phyloP scores from a whole-genome alignment of 768 basidiomycete species.

The Leccinum barrowsii region DNA sequence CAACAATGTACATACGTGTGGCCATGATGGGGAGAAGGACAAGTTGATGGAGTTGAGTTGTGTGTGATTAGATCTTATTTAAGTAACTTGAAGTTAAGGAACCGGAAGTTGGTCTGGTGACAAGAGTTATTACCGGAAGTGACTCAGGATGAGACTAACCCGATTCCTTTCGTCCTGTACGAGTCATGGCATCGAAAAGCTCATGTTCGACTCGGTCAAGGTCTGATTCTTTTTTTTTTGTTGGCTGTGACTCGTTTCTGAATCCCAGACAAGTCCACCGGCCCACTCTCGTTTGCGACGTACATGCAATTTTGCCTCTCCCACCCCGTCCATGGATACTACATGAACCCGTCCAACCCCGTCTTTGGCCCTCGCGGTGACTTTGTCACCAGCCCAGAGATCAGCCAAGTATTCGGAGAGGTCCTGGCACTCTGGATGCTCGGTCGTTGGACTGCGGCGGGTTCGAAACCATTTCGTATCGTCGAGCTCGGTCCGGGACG shows the following conservation, averaged over 20 bases:
- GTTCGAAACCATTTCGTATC: conserved; percentile 55
- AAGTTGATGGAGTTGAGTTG: not conserved
- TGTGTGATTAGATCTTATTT: not conserved
- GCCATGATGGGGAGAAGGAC: conserved; percentile 44
- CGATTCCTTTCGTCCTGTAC: not conserved
- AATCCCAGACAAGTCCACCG: conserved; percentile 66
- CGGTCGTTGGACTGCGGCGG: conserved; percentile 64
- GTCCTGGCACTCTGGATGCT: conserved; percentile 88
- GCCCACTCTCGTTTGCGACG: conserved; percentile 81
- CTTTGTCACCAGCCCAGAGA: conserved; percentile 96
- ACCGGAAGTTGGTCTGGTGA: not conserved
- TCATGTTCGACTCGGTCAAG: conserved; percentile 70
- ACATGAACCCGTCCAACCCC: conserved; percentile 67
- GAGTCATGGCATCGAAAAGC: conserved; percentile 47
- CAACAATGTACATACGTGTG: conserved; percentile 48
- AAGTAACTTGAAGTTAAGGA: not conserved
- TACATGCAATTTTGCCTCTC: conserved; percentile 92
- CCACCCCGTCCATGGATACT: conserved; percentile 91
- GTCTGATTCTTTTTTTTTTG: conserved; percentile 31
- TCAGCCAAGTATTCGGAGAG: conserved; percentile 95
- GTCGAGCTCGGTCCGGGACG: conserved; percentile 93
- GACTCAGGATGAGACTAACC: conserved; percentile 13
- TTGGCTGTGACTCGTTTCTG: not conserved
- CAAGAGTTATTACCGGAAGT: not conserved
- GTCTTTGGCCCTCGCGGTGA: conserved; percentile 89